A percentile compares a stretch with the other conserved stretches of the same genome.
phyloP scores from a whole-genome alignment of 192 early-diverging fungal genomes.

The Coemansia sp. region DNA sequence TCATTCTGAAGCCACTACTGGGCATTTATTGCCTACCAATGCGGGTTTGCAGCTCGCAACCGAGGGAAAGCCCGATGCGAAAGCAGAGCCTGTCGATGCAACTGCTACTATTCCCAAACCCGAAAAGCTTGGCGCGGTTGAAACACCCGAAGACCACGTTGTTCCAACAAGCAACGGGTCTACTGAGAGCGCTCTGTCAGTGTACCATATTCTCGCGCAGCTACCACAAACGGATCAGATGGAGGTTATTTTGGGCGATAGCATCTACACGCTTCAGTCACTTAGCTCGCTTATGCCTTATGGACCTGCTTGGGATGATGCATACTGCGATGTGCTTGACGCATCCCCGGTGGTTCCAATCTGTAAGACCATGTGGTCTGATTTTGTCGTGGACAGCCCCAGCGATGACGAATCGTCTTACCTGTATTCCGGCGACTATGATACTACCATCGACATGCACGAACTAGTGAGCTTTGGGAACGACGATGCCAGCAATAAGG shows the following conservation, averaged over 20 bases:
- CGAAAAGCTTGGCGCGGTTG: neutral
- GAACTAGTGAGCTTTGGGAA: conserved; percentile 21
- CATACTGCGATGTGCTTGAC: conserved; percentile 47
- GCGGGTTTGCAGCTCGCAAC: neutral
- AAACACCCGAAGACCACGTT: conserved; percentile 16
- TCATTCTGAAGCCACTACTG: neutral
- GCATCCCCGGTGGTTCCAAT: conserved; percentile 48
- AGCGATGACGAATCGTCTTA: conserved; percentile 7
- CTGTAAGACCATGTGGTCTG: conserved; percentile 53
- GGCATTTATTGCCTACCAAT: neutral
- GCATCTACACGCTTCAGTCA: conserved; percentile 35
- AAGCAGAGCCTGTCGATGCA: too few species aligned
- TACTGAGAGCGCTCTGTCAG: conserved; percentile 29
- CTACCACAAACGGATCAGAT: conserved; percentile 17
- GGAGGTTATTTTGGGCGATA: conserved; percentile 44
- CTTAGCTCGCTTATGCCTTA: conserved; percentile 28
- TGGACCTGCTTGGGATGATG: conserved; percentile 35
- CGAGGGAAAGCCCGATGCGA: neutral
- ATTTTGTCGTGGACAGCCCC: conserved; percentile 19
- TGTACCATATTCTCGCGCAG: conserved; percentile 42
- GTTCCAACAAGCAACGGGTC: conserved; percentile 19
- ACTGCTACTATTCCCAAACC: neutral
- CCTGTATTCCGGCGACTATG: neutral
- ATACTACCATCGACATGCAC: conserved; percentile 12
- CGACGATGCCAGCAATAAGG: conserved; percentile 12